phyloP scores from a whole-genome alignment of 345 rosid species.

The Rhizophora apiculata region DNA sequence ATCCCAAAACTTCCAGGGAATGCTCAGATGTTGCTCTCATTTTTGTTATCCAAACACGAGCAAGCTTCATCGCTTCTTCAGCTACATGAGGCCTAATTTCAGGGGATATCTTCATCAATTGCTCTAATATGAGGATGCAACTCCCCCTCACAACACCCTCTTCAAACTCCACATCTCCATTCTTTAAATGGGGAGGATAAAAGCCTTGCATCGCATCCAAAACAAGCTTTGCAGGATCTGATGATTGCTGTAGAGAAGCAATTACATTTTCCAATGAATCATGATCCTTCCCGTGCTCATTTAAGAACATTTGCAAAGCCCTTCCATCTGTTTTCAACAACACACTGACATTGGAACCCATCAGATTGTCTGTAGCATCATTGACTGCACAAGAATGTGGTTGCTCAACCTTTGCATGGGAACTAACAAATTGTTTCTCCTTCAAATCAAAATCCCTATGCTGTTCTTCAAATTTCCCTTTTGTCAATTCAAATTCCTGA shows the following conservation, averaged over 20 bases:
- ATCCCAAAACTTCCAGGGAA: conserved; percentile 29
- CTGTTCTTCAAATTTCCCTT: conserved; percentile 12
- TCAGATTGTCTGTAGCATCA: neutral
- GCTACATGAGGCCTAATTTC: conserved; percentile 27
- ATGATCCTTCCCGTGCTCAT: conserved; percentile 34
- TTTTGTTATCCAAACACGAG: conserved; percentile 26
- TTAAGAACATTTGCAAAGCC: conserved; percentile 46
- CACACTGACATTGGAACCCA: conserved; percentile 8
- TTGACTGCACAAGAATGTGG: conserved; percentile 2
- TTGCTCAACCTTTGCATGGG: conserved; percentile 19
- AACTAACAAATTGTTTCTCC: conserved; percentile 11
- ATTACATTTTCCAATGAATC: conserved; percentile 27
- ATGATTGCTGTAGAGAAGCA: conserved; percentile 23
- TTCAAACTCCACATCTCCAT: conserved; percentile 25
- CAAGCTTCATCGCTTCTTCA: conserved; percentile 39
- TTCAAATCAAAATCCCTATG: conserved; percentile 30
- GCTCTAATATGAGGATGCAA: conserved; percentile 50
- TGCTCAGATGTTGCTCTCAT: conserved; percentile 22
- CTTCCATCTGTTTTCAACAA: conserved; percentile 30
- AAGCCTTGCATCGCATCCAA: conserved; percentile 52
- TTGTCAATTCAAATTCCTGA: conserved; percentile 15
- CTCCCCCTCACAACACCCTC: conserved; percentile 32
- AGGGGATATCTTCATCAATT: conserved; percentile 38
- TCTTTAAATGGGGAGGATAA: conserved; percentile 32
- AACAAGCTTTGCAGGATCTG: conserved; percentile 59